Base-by-base conservation (phyloP, 2,329 filamentous ascomycete genomes). In the Alternaria triticimaculans region DNA sequence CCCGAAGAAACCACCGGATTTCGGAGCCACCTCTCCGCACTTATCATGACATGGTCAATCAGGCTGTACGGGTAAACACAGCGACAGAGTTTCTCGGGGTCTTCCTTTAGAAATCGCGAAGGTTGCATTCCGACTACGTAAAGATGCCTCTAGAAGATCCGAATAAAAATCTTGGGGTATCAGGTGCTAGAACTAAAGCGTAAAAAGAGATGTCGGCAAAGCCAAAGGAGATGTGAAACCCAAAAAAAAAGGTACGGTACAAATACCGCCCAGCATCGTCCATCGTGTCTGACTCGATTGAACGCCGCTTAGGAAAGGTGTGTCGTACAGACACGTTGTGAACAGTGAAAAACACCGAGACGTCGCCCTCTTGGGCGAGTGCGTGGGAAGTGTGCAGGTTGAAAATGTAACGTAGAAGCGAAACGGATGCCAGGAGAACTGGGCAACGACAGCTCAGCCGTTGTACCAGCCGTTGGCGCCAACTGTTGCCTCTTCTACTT, bases 381-480 rank as follows among this genome's bases (percentile, higher is more conserved):
- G 1, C 15, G 26, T 33, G 18, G 48, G 28, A 33, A 21, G 4
- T 8, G 48, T 23, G 2, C 20, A 21, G 21, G 14, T 51, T 20
- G 26, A 51, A 30, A 5, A 41, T 20, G 8, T 8, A 58, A 28
- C 45, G 11, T 43, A 30, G 30, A 57, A 56, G 12, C 26, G 12
- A 30, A 25, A 20, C 26, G 15, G 15, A 30, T 7, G 8, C 12
- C 2, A n/a, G 18, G 14, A 9, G 14, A 3, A 18, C 6, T 2
- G n/a, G 5, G 20, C 23, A 41, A n/a, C 26, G 10, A 14, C 1
- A 5, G 20, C 26, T 59, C 48, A 68, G 33, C 62, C 59, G 10
- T 63, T 65, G 28, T 77, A 76, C 76, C 76, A 78, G 9, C 71
- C 74, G 18, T 63, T 69, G 1, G 70, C 59, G 5, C 67, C 56